phyloP scores from a whole-genome alignment of 169 alveolate genomes.

The Perkinsus olseni region DNA sequence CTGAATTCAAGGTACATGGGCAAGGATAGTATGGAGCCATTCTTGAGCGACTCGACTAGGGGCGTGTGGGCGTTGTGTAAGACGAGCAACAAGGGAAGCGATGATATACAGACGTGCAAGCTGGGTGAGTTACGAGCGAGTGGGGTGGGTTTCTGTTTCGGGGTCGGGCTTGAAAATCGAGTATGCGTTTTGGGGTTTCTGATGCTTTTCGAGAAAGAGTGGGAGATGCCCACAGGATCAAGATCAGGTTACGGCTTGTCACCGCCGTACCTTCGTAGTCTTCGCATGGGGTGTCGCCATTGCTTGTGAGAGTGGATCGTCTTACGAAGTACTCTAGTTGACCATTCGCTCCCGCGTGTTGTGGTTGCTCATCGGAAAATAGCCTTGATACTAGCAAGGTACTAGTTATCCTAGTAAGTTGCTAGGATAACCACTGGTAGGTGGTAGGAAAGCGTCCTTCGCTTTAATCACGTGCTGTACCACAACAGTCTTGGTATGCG shows the following conservation, averaged over 20 bases:
- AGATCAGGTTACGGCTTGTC: not conserved
- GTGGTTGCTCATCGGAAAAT: too few species aligned
- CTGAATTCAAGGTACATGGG: conserved; percentile 43
- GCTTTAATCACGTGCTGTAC: too few species aligned
- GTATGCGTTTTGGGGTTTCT: conserved; percentile 31
- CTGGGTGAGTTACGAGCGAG: not conserved
- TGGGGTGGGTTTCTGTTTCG: not conserved
- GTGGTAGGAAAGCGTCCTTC: too few species aligned
- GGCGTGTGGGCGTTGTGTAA: conserved; percentile 44
- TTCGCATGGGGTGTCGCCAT: not conserved
- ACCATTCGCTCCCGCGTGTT: too few species aligned
- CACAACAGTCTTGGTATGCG: too few species aligned
- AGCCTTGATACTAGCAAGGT: too few species aligned
- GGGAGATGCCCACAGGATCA: conserved; percentile 1
- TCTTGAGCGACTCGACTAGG: conserved; percentile 21
- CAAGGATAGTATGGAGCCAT: conserved; percentile 38
- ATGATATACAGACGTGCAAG: conserved; percentile 36
- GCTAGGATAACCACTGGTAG: too few species aligned
- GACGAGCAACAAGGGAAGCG: conserved; percentile 39
- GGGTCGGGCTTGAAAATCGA: not conserved
- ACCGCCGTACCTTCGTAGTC: not conserved
- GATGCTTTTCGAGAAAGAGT: conserved; percentile 15
- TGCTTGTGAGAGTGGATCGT: too few species aligned
- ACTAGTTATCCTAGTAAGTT: too few species aligned
- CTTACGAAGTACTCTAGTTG: too few species aligned